Evolutionary conservation across 352 stramenopile species (phyloP), one percentile per base, ranked within the genome.

Genomic region (Globisporangium emineosum): DNA sequence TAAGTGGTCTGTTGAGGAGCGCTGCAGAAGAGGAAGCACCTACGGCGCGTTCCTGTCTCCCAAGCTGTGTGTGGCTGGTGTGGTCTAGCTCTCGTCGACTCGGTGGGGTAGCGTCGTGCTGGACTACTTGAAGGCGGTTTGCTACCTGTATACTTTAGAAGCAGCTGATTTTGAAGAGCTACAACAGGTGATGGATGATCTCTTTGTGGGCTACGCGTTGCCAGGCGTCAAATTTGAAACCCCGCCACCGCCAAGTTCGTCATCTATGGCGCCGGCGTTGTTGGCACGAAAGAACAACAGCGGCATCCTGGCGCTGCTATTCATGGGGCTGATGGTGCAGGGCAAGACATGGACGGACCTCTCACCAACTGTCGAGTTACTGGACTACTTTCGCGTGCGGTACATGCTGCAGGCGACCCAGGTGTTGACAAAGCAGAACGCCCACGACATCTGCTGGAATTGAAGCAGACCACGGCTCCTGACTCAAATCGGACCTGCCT

Each of bases 271-370:
- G 29, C 3, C 29, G 29, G 17, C 0, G n/a, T 45, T 15, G 50
- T 33, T 56, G 25, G 13, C 27, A 9, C 25, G 2, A 1, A 56
- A 37, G 35, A 30, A 43, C 29, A 50, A 60, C 29, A 65, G 50
- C 29, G 60, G 60, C 25, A 8, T 65, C 15, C n/a, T 65, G 47
- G 49, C 60, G 50, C 60, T 65, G 35, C 33, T 65, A 23, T 65
- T 65, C 23, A 35, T 60, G 12, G 50, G 59, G n/a, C 45, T 42
- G 15, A 25, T 49, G 33, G 2, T 65, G 8, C 33, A 25, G 23
- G 33, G 23, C 25, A 55, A 47, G 23, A 59, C 17, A 23, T 59
- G 59, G 59, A 21, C 15, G 5, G n/a, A 52, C 5, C 17, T 57
- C 9, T 35, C 19, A 3, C 30, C 30, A 35, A 13, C 4, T 0